Evolutionary conservation across 768 basidiomycete species (phyloP), one percentile per base, ranked within the genome.

Genomic region (Arthromyces matolae): DNA sequence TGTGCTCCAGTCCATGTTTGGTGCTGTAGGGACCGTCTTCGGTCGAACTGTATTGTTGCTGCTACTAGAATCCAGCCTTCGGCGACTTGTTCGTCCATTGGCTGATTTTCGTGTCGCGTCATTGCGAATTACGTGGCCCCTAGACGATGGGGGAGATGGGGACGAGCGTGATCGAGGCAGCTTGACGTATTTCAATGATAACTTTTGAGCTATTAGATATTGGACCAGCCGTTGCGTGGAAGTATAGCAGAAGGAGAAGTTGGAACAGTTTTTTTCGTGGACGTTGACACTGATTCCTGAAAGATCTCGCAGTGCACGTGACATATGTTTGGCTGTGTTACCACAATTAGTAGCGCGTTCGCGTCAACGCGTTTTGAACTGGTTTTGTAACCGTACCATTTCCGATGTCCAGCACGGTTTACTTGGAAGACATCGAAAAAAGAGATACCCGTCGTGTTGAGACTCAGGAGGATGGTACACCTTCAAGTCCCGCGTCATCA

Each of bases 141-240:
- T 79, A 55, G 77, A 71, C 55, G 75, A 72, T 45, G 84, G 86
- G 8, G 84, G 84, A 22, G 86, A 89, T 0, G 86, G 86, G 1
- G 88, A 88, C 13, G 86, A 87, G 38, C 73, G 74, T 74, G 87
- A 87, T 62, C 84, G 84, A 75, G 84, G 76, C 86, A 88, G 83
- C 61, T 79, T 87, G 80, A n/a, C 59, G 59, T 34, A 52, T 63
- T 49, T 49, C 18, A 27, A 43, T 32, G 23, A 29, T 41, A 42
- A 42, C 42, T 44, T n/a, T 14, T 35, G 27, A 35, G 18, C 13
- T 31, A 23, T 35, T 8, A 39, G 7, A n/a, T 10, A 33, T 29
- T 37, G 28, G 42, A 40, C 36, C n/a, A 43, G 25, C 37, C 36
- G 42, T 27, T 32, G 20, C n/a, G n/a, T n/a, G n/a, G n/a, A n/a